A percentile compares a stretch with the other conserved stretches of the same genome.
Conservation (phyloP, 306 rosid species). For the Dryas octopetala region DNA sequence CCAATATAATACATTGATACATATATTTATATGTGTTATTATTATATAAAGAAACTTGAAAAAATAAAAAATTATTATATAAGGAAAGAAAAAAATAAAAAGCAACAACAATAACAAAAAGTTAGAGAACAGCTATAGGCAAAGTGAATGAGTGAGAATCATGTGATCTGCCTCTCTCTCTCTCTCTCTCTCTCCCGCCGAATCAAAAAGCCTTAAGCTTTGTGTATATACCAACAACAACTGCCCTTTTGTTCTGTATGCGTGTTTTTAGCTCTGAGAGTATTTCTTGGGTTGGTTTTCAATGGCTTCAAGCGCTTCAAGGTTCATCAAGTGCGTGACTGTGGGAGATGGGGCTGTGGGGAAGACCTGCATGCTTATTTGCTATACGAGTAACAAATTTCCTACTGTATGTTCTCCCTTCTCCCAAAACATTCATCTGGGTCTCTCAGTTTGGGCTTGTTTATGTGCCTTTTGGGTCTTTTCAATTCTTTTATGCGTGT, state of each 20-base stretch:
- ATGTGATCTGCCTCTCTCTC: slow-evolving; percentile 52
- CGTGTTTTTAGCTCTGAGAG: slow-evolving; percentile 11
- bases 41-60: too few relatives aligned
- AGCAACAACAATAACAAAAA: not conserved
- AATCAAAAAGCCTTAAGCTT: slow-evolving; percentile 44
- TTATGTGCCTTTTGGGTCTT: slow-evolving; percentile 12
- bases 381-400: slow-evolving; percentile 88
- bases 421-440: slow-evolving; percentile 33
- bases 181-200: slow-evolving; percentile 36
- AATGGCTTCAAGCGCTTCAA: slow-evolving; percentile 83
- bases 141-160: slow-evolving; percentile 61
- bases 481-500: not conserved
- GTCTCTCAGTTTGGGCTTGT: slow-evolving; percentile 17
- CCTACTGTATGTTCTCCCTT: slow-evolving; percentile 63
- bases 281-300: slow-evolving; percentile 25
- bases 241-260: slow-evolving; percentile 4
- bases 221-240: slow-evolving; percentile 39
- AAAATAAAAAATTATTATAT: too few relatives aligned
- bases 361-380: slow-evolving; percentile 91
- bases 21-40: too few relatives aligned
- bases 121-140: slow-evolving; percentile 14
- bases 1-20: too few relatives aligned
- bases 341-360: slow-evolving; percentile 97
- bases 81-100: not conserved
- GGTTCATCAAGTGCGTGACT: slow-evolving; percentile 88